These are phyloP conservation scores for Kwoniella sp. DNA, from an alignment of 768 basidiomycete species.

Conservation along the genomic window DNA sequence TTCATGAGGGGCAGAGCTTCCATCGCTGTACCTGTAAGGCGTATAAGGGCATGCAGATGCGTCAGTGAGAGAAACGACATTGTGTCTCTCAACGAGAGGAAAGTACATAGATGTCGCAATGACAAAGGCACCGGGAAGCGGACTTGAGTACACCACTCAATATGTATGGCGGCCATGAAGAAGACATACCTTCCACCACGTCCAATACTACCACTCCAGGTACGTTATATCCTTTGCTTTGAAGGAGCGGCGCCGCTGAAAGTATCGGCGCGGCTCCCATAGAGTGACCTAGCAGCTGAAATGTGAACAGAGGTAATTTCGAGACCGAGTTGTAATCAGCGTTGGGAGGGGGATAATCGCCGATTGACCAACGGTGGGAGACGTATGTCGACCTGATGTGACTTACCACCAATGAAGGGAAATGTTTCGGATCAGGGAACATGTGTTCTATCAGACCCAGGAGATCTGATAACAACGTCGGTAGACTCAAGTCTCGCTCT, in stretches of 20 bases:
- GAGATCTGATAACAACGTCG: constrained; percentile 73
- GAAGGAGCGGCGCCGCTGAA: constrained; percentile 68
- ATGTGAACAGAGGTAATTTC: not conserved
- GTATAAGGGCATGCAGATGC: too few relatives aligned
- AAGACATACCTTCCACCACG: constrained; percentile 71
- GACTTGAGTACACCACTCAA: too few relatives aligned
- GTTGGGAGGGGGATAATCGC: not conserved
- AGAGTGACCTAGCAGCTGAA: constrained; percentile 82
- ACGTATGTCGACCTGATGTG: not conserved
- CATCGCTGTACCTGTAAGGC: constrained; percentile 70
- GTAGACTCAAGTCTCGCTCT: constrained; percentile 67
- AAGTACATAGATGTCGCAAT: too few relatives aligned
- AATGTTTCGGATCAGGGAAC: constrained; percentile 66
- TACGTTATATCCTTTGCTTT: constrained; percentile 70
- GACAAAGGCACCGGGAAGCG: too few relatives aligned
- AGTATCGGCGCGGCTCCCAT: constrained; percentile 94
- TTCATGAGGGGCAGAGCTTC: constrained; percentile 94
- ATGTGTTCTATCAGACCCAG: constrained; percentile 68
- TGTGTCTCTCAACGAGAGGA: too few relatives aligned
- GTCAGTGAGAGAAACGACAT: too few relatives aligned
- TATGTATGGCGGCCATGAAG: not conserved
- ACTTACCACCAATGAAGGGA: constrained; percentile 76
- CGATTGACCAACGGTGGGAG: too few relatives aligned
- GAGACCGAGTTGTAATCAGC: not conserved
- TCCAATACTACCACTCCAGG: constrained; percentile 79